phyloP scores from a whole-genome alignment of 352 stramenopile species.

The Phytophthora colocasiae region DNA sequence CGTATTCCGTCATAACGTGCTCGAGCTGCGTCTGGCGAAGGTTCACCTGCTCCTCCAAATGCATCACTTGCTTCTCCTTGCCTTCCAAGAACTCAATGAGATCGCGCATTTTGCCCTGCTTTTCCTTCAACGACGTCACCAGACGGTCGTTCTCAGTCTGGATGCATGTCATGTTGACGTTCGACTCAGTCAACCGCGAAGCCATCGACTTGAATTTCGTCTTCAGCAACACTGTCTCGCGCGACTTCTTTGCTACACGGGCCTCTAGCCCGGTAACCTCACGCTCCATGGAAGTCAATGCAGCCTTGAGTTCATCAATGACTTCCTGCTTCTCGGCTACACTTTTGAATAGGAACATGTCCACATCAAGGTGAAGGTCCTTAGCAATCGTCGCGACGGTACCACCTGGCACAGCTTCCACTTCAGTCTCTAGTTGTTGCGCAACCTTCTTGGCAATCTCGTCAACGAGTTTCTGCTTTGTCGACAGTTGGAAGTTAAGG shows the following conservation, averaged over 20 bases:
- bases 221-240: conserved; percentile 64
- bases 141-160: conserved; percentile 66
- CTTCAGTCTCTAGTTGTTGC: conserved; percentile 53
- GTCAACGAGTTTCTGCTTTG: conserved; percentile 81
- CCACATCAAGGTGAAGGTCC: conserved; percentile 59
- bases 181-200: conserved; percentile 55
- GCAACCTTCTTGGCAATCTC: conserved; percentile 74
- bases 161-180: conserved; percentile 54
- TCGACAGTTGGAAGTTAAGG: conserved; percentile 81
- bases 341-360: conserved; percentile 83
- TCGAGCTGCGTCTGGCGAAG: conserved; percentile 62
- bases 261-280: conserved; percentile 68
- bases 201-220: conserved; percentile 64
- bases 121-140: conserved; percentile 57
- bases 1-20: conserved; percentile 46
- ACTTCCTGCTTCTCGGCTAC: conserved; percentile 70
- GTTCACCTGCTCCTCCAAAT: conserved; percentile 66
- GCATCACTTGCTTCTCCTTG: conserved; percentile 73
- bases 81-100: conserved; percentile 66
- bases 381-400: conserved; percentile 25
- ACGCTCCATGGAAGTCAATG: conserved; percentile 71
- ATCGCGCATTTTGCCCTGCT: conserved; percentile 61
- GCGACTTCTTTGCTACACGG: conserved; percentile 59
- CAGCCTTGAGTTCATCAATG: conserved; percentile 71
- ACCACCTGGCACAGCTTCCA: conserved; percentile 15